phyloP scores from a whole-genome alignment of 164 flowering plant species.

The Magnolia kwangsiensis region DNA sequence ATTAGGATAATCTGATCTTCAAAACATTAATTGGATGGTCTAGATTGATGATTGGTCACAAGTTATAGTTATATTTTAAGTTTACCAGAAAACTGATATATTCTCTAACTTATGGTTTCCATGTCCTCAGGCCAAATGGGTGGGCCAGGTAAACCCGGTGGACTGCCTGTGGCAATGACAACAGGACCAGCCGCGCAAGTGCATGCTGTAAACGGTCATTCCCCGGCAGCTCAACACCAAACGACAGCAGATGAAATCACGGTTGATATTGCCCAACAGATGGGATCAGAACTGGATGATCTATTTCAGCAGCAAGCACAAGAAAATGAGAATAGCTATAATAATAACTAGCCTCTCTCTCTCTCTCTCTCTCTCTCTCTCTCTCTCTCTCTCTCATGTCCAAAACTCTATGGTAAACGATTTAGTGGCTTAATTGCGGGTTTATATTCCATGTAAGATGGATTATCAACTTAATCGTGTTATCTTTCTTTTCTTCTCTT shows the following conservation, averaged over 20 bases:
- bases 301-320: constrained; percentile 1
- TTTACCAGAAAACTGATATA: background rate
- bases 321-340: background rate
- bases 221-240: background rate
- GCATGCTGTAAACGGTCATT: background rate
- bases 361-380: background rate
- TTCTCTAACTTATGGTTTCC: background rate
- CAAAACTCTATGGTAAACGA: background rate
- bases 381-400: no score
- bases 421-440: background rate
- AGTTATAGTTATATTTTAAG: background rate
- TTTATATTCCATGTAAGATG: background rate
- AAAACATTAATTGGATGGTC: background rate
- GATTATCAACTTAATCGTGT: background rate
- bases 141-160: constrained; percentile 3
- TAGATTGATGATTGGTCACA: background rate
- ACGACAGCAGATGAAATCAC: background rate
- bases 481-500: background rate
- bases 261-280: background rate
- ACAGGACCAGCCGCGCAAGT: background rate
- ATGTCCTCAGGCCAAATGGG: background rate
- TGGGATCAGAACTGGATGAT: constrained; percentile 2
- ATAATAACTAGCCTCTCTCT: background rate
- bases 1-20: background rate
- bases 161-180: background rate